Base-by-base conservation (phyloP, 257 asterid genomes). In the Solanum bulbocastanum region DNA sequence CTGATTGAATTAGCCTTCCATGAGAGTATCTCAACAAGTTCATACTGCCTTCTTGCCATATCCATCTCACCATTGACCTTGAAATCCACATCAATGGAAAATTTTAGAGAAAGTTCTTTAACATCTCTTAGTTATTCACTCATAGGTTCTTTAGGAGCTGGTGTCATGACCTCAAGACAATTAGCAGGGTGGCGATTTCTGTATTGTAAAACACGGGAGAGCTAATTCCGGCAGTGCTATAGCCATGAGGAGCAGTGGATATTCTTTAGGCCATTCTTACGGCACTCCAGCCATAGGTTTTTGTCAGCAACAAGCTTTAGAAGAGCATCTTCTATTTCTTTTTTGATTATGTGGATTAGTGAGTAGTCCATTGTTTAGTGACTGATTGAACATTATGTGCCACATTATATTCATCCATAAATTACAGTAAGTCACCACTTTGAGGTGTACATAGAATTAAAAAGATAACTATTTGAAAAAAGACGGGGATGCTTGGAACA, bases 161-260 rank as follows among this genome's bases (percentile, higher is more conserved):
- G 91, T 88, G 27, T 25, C 58, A 92, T 90, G 86, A 92, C 91
- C 66, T 90, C 89, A 40, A 90, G 92, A 88, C 81, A 92, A 81
- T 88, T 92, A 75, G 79, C 88, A 30, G 94, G 93, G 85, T 92
- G 93, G 91, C 87, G 35, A 22, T 87, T 85, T 87, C 90, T 92
- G 92, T 92, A 92, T 52, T 88, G 93, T 91, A 91, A 91, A 58
- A 93, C 39, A 71, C 92, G 91, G 71, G 93, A 88, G 27, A 94
- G 93, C 92, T 93, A 93, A 90, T 87, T 93, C 40, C 86, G 92
- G 90, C 94, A 94, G 87, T 93, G 98, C 90, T 92, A 94, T 42
- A 92, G 94, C 96, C 98, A 92, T 76, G 96, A 93, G 90, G 92
- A 94, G 56, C 69, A 88, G 73, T 92, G 95, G 88, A 94, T 93